Evolutionary conservation across 331 rosid genomes (phyloP), one percentile per base, ranked within the genome.

Genomic region (Malus hybrid): DNA sequence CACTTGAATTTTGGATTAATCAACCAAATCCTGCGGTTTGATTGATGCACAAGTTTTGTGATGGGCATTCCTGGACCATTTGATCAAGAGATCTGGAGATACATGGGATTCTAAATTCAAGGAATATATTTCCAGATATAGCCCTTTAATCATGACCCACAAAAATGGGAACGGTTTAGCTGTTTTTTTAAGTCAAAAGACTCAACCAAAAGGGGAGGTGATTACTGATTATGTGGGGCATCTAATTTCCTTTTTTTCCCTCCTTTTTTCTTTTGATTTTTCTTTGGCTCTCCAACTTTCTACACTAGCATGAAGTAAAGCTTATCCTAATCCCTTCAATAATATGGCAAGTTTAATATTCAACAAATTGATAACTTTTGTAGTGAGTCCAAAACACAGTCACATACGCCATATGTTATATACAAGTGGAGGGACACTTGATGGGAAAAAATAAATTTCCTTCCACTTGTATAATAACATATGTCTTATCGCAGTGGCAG

Each of bases 151-250:
- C n/a, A 60, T 36, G 71, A 16, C 75, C 80, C 70, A 69, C 75
- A 32, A 77, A 39, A 60, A 20, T 69, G 75, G 70, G 70, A 77
- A 69, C 48, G 64, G 66, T 28, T 24, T 52, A 14, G 22, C 20
- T 19, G n/a, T 16, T 52, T 52, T 52, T 6, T 52, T 52, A 5
- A 20, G 63, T 57, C 63, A 57, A 20, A 57, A 9, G 63, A n/a
- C 26, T 9, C 57, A 52, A 19, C 24, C 63, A 15, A 34, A 68
- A 58, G 44, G 66, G 67, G 10, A 29, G 63, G 44, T 16, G n/a
- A 52, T 16, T 52, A 52, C 10, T 9, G 62, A 77, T 13, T 48
- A 12, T 68, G 34, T 52, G 53, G 10, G 68, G 52, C 69, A 77
- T 69, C 61, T 29, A 76, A 67, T 56, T 16, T 56, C 29, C 20